Conservation (phyloP, 345 rosid species). For the Hypericum androsaemum region DNA sequence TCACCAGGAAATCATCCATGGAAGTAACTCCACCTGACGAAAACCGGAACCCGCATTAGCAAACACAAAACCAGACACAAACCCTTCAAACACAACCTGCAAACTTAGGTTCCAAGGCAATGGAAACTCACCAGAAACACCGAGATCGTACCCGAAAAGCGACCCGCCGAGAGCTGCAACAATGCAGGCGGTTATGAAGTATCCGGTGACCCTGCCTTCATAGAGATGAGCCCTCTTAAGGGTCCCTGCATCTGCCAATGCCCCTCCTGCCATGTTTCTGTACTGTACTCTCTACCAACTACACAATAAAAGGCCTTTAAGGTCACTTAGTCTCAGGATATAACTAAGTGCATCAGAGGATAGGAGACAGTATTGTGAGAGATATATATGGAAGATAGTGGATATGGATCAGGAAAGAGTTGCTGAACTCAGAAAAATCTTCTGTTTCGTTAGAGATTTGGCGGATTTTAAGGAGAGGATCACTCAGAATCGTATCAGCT, state of each 20-base stretch:
- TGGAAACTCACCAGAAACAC: slow-evolving; percentile 12
- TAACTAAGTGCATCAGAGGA: no score
- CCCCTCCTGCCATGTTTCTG: not conserved
- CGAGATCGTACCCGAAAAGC: slow-evolving; percentile 25
- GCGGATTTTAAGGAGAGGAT: no score
- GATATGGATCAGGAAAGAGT: no score
- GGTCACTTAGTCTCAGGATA: not conserved
- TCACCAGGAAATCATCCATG: slow-evolving; percentile 20
- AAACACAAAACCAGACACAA: not conserved
- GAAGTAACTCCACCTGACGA: slow-evolving; percentile 18
- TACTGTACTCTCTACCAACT: not conserved
- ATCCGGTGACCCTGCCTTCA: slow-evolving; percentile 2
- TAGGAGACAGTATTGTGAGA: no score
- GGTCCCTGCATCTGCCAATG: not conserved
- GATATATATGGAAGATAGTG: no score
- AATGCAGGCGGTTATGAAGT: slow-evolving; percentile 11
- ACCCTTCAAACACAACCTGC: not conserved
- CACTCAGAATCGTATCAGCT: no score
- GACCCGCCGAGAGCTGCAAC: slow-evolving; percentile 25
- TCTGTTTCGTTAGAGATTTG: no score
- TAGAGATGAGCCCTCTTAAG: slow-evolving; percentile 3
- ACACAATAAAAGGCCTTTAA: no score
- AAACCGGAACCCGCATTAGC: not conserved
- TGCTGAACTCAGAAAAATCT: no score
- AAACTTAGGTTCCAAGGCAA: not conserved